These are phyloP conservation scores for Kodamaea restingae DNA, from an alignment of 805 yeast genomes.

Conservation along the genomic window DNA sequence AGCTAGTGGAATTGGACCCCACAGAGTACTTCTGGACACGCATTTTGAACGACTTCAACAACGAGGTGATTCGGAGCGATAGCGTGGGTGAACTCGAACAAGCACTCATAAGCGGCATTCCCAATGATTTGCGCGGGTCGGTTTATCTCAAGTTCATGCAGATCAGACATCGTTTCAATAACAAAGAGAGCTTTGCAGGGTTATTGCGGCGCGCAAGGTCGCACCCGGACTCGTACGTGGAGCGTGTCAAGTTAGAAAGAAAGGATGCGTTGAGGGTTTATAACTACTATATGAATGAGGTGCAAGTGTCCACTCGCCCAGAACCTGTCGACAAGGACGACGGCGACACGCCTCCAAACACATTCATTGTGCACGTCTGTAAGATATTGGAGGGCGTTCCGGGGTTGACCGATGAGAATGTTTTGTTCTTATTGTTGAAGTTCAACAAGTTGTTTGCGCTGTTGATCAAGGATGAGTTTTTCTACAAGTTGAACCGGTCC, in stretches of 20 bases:
- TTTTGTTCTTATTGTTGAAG: conserved; percentile 32
- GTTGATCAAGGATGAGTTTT: conserved; percentile 31
- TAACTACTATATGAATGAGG: conserved; percentile 28
- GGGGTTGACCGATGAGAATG: conserved; percentile 22
- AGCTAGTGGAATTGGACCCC: conserved; percentile 1
- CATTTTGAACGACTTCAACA: conserved; percentile 15
- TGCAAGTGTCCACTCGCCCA: conserved; percentile 12
- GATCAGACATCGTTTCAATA: conserved; percentile 25
- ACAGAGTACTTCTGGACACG: conserved; percentile 17
- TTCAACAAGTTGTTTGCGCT: conserved; percentile 23
- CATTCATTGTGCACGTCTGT: conserved; percentile 20
- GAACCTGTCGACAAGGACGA: conserved; percentile 5
- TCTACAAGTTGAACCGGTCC: conserved; percentile 33
- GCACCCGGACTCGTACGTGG: conserved; percentile 13
- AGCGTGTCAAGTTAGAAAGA: conserved; percentile 15
- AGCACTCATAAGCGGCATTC: conserved; percentile 27
- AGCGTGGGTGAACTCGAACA: conserved; percentile 17
- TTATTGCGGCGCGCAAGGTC: conserved; percentile 22
- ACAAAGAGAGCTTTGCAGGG: conserved; percentile 26
- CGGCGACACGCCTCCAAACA: conserved; percentile 15
- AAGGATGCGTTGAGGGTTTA: conserved; percentile 29
- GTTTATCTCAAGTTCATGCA: conserved; percentile 32
- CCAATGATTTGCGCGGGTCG: conserved; percentile 25
- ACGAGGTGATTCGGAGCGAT: conserved; percentile 10
- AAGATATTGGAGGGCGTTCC: conserved; percentile 17